phyloP scores from a whole-genome alignment of 495 filamentous ascomycete species.

The Pyronema omphalodes region DNA sequence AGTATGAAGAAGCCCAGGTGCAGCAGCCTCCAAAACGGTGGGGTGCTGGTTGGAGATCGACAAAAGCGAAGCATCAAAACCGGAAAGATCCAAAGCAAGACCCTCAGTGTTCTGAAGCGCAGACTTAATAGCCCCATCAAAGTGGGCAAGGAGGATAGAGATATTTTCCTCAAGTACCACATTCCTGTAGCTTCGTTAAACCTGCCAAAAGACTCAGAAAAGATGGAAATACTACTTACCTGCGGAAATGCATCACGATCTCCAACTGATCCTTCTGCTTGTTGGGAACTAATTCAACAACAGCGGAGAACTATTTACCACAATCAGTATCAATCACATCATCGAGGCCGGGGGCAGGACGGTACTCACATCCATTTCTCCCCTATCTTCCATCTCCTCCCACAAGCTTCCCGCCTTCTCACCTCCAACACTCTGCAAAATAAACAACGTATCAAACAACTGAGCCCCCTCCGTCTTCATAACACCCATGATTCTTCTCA shows the following conservation, averaged over 20 bases:
- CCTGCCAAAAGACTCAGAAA: background rate
- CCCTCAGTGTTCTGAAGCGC: slow-evolving; percentile 25
- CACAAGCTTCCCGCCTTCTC: slow-evolving; percentile 31
- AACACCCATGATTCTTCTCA: slow-evolving; percentile 41
- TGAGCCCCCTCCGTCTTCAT: slow-evolving; percentile 26
- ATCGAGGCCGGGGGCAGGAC: background rate
- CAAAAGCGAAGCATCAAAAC: slow-evolving; percentile 5
- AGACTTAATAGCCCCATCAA: slow-evolving; percentile 31
- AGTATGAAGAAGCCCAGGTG: slow-evolving; percentile 7
- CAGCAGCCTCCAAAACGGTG: background rate
- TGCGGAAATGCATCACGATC: slow-evolving; percentile 31
- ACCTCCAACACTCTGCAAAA: slow-evolving; percentile 46
- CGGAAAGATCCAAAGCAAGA: slow-evolving; percentile 23
- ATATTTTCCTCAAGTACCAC: slow-evolving; percentile 28
- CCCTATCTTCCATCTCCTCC: slow-evolving; percentile 45
- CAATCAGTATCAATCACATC: slow-evolving; percentile 6
- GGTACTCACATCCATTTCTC: slow-evolving; percentile 50
- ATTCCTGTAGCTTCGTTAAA: too few relatives aligned
- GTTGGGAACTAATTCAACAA: slow-evolving; percentile 48
- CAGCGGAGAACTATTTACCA: slow-evolving; percentile 36
- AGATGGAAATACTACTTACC: slow-evolving; percentile 19
- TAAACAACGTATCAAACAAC: slow-evolving; percentile 60
- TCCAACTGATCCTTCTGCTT: slow-evolving; percentile 28
- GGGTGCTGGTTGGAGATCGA: slow-evolving; percentile 12
- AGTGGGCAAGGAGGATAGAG: slow-evolving; percentile 30